Conservation (phyloP, 192 early-diverging fungal genomes). For the Dissophora globulifera region DNA sequence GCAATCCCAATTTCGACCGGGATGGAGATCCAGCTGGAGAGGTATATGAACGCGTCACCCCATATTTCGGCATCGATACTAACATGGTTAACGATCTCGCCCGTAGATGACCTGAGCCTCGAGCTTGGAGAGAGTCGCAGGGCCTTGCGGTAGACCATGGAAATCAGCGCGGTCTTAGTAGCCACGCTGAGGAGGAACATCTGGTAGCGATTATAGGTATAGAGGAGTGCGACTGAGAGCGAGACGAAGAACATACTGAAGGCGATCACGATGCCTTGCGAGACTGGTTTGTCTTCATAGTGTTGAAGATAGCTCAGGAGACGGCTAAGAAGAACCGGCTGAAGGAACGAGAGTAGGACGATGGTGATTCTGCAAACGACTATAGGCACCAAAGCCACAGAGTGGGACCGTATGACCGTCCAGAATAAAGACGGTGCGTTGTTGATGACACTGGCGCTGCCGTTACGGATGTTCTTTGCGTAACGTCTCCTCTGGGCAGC, state of each 20-base stretch:
- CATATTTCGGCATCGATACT: constrained; percentile 45
- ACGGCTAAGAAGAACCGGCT: neutral
- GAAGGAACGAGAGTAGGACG: neutral
- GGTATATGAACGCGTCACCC: constrained; percentile 2
- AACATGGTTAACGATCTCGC: constrained; percentile 52
- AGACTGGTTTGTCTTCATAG: constrained; percentile 3
- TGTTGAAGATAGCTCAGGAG: constrained; percentile 4
- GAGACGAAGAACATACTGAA: constrained; percentile 38
- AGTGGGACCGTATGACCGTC: neutral
- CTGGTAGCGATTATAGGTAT: neutral
- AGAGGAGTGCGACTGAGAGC: neutral
- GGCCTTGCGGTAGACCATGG: constrained; percentile 50
- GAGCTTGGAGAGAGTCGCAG: constrained; percentile 25
- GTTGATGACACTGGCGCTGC: neutral
- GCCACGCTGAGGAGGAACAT: neutral
- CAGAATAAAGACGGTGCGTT: neutral
- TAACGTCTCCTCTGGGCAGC: neutral
- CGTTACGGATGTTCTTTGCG: neutral
- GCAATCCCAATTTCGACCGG: constrained; percentile 35
- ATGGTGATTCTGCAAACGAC: constrained; percentile 1
- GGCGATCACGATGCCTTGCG: constrained; percentile 18
- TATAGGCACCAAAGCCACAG: neutral
- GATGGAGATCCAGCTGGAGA: constrained; percentile 14
- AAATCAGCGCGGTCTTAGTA: constrained; percentile 17
- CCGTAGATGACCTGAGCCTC: constrained; percentile 16